These are phyloP conservation scores for Jackrogersella minutella DNA, from an alignment of 495 filamentous ascomycete genomes.

Conservation along the genomic window DNA sequence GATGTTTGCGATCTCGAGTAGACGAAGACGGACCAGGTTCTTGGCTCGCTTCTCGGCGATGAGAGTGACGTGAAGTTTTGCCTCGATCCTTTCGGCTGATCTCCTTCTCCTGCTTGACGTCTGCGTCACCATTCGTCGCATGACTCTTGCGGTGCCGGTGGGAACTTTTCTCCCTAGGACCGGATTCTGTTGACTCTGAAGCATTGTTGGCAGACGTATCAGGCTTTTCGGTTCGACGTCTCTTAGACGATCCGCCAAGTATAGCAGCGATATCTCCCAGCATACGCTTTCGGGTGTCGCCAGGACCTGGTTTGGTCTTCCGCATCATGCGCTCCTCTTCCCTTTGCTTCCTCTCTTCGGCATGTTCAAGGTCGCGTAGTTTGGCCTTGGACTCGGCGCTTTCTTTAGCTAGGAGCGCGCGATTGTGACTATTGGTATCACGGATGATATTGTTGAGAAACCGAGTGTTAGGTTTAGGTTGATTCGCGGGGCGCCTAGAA, in stretches of 20 bases:
- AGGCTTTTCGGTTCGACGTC: slow-evolving; percentile 38
- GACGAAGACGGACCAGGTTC: slow-evolving; percentile 29
- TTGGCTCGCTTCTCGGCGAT: slow-evolving; percentile 27
- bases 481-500: slow-evolving; percentile 60
- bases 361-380: slow-evolving; percentile 54
- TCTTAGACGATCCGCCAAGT: slow-evolving; percentile 52
- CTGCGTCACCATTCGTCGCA: neutral
- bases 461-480: slow-evolving; percentile 88
- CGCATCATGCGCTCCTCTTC: slow-evolving; percentile 50
- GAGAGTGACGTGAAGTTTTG: slow-evolving; percentile 1
- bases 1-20: slow-evolving; percentile 35
- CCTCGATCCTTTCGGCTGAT: slow-evolving; percentile 15
- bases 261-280: slow-evolving; percentile 63
- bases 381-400: slow-evolving; percentile 63
- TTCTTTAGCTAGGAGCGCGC: slow-evolving; percentile 83
- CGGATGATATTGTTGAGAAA: slow-evolving; percentile 90
- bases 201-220: slow-evolving; percentile 20
- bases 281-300: slow-evolving; percentile 59
- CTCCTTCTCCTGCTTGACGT: slow-evolving; percentile 9
- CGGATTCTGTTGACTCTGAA: neutral
- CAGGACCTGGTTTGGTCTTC: slow-evolving; percentile 48
- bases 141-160: slow-evolving; percentile 3
- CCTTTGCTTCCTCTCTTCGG: slow-evolving; percentile 50
- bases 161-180: slow-evolving; percentile 23
- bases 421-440: slow-evolving; percentile 89